Percentiles rank a stretch among this genome's conserved stretches.
phyloP scores from a whole-genome alignment of 2,329 filamentous ascomycete genomes.

The Fusarium xyrophilum region DNA sequence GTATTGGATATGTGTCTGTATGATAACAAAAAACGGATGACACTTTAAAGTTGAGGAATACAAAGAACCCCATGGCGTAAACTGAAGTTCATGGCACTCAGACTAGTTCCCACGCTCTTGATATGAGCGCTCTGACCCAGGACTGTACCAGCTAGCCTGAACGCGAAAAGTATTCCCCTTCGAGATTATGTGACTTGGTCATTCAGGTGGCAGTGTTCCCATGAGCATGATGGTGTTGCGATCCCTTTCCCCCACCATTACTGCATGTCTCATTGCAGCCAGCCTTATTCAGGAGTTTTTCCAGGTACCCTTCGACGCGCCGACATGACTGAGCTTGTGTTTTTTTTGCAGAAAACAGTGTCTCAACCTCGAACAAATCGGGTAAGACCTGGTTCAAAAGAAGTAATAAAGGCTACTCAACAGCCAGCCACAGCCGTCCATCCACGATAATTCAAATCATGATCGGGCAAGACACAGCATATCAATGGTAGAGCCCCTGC shows the following conservation, averaged over 20 bases:
- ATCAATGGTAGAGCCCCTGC: fast-evolving
- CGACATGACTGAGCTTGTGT: fast-evolving
- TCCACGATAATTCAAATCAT: not conserved
- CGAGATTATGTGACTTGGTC: too few relatives aligned
- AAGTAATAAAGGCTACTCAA: fast-evolving
- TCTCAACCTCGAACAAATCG: not conserved
- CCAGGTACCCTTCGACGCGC: too few relatives aligned
- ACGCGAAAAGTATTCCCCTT: too few relatives aligned
- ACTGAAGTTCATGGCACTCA: too few relatives aligned
- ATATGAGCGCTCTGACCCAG: too few relatives aligned
- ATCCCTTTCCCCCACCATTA: fast-evolving
- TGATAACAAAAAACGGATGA: too few relatives aligned
- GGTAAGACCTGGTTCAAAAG: fast-evolving
- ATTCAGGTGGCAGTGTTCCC: too few relatives aligned
- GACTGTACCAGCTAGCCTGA: too few relatives aligned
- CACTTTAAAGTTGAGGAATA: too few relatives aligned
- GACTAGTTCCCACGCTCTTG: fast-evolving
- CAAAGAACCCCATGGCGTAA: too few relatives aligned
- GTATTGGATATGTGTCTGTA: too few relatives aligned
- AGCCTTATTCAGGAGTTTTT: not conserved
- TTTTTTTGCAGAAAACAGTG: not conserved
- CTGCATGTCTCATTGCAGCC: not conserved
- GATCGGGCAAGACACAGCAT: not conserved
- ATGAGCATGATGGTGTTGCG: too few relatives aligned
- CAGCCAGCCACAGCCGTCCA: not conserved